Percentiles rank a stretch among this genome's conserved stretches.
Evolutionary conservation across 176 grass and related monocot genomes (phyloP).

Genomic region (Hordeum vulgare): MorexV3_pseudomolecules_assembly NC_058520.1:101289986-101290485

Average conservation of each 20-base stretch:
- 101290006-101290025: not conserved
- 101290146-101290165: constrained; percentile 25
- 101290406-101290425: constrained; percentile 21
- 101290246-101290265: constrained; percentile 20
- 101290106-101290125: constrained; percentile 24
- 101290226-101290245: constrained; percentile 38
- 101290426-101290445: constrained; percentile 8
- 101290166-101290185: constrained; percentile 29
- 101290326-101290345: constrained; percentile 16
- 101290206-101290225: constrained; percentile 23
- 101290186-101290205: constrained; percentile 26
- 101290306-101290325: constrained; percentile 21
- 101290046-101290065: not conserved
- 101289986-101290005: constrained; percentile 5
- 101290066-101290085: constrained; percentile 23
- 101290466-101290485: constrained; percentile 5
- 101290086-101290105: constrained; percentile 39
- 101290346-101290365: constrained; percentile 35
- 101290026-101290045: constrained; percentile 13
- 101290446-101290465: constrained; percentile 26
- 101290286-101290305: constrained; percentile 27
- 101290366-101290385: constrained; percentile 19
- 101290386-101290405: constrained; percentile 17
- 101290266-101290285: constrained; percentile 36
- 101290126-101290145: constrained; percentile 14